Evolutionary conservation across 306 rosid species (phyloP).

Genomic region (Astragalus glycyphyllos): DNA sequence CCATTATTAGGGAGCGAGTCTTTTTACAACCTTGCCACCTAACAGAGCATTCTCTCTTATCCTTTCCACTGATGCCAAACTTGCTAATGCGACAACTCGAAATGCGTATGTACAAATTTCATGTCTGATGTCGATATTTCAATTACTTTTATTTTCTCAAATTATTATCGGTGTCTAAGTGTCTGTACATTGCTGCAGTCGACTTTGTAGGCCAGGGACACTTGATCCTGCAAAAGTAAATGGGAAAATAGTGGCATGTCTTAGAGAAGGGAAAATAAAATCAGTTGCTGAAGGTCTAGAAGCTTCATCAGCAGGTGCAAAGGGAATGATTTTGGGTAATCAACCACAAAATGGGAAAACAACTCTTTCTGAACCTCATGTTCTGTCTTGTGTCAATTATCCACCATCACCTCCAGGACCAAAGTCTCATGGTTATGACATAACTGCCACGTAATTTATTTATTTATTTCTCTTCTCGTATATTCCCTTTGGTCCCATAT

Average conservation of each 20-base stretch:
- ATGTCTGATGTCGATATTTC: no score
- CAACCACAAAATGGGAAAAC: conserved; percentile 39
- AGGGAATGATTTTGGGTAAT: conserved; percentile 59
- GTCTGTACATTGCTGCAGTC: not conserved
- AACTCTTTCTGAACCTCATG: conserved; percentile 54
- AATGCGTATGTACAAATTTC: conserved; percentile 52
- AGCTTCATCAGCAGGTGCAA: conserved; percentile 57
- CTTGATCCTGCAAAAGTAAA: conserved; percentile 58
- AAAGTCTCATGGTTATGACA: not conserved
- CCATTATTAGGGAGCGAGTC: conserved; percentile 55
- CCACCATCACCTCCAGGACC: not conserved
- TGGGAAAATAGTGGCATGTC: conserved; percentile 61
- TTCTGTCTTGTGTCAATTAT: conserved; percentile 40
- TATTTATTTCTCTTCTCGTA: no score
- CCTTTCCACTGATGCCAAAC: conserved; percentile 50
- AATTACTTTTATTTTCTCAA: no score
- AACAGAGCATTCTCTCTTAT: conserved; percentile 52
- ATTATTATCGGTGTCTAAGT: no score
- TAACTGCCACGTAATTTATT: conserved; percentile 29
- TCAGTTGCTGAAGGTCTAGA: conserved; percentile 46
- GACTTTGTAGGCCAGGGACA: conserved; percentile 47
- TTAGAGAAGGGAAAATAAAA: conserved; percentile 53
- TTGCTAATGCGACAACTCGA: conserved; percentile 2
- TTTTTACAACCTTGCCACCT: conserved; percentile 43
- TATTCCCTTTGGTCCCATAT: no score